These are phyloP conservation scores for Trichoderma sp. DNA, from an alignment of 2,329 filamentous ascomycete species.

Conservation along the genomic window DNA sequence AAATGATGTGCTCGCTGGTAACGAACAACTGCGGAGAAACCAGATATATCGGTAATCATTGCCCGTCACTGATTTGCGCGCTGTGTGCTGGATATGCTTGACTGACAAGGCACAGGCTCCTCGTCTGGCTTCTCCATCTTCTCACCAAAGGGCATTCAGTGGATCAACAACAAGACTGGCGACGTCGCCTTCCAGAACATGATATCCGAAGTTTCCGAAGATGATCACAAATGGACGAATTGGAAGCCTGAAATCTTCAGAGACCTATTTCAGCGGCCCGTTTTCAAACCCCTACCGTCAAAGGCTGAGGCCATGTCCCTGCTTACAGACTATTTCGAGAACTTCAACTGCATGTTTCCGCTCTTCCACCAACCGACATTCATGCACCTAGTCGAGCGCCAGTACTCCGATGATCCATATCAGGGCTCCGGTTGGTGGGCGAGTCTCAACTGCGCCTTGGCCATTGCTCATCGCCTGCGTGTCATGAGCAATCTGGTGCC, in stretches of 20 bases:
- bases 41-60: slow-evolving; percentile 78
- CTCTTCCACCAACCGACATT: slow-evolving; percentile 97
- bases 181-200: slow-evolving; percentile 92
- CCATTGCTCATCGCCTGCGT: slow-evolving; percentile 88
- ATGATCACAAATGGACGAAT: slow-evolving; percentile 93
- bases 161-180: slow-evolving; percentile 98
- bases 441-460: slow-evolving; percentile 87
- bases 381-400: slow-evolving; percentile 93
- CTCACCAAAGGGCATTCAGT: slow-evolving; percentile 95
- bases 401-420: slow-evolving; percentile 91
- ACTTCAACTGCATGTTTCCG: slow-evolving; percentile 99
- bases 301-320: slow-evolving; percentile 87
- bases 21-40: slow-evolving; percentile 95
- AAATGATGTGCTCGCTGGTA: slow-evolving; percentile 98
- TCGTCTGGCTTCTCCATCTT: slow-evolving; percentile 99
- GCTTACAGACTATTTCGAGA: slow-evolving; percentile 92
- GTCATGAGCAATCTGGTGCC: slow-evolving; percentile 95
- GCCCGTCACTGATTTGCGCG: neutral
- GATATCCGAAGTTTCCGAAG: slow-evolving; percentile 87
- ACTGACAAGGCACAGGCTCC: slow-evolving; percentile 63
- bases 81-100: neutral
- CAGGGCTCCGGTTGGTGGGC: slow-evolving; percentile 98
- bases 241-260: slow-evolving; percentile 98
- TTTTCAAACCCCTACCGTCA: slow-evolving; percentile 80
- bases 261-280: slow-evolving; percentile 82